A percentile compares a stretch with the other conserved stretches of the same genome.
Conservation (phyloP, 345 rosid species). For the Eucalyptus curtisii region DNA sequence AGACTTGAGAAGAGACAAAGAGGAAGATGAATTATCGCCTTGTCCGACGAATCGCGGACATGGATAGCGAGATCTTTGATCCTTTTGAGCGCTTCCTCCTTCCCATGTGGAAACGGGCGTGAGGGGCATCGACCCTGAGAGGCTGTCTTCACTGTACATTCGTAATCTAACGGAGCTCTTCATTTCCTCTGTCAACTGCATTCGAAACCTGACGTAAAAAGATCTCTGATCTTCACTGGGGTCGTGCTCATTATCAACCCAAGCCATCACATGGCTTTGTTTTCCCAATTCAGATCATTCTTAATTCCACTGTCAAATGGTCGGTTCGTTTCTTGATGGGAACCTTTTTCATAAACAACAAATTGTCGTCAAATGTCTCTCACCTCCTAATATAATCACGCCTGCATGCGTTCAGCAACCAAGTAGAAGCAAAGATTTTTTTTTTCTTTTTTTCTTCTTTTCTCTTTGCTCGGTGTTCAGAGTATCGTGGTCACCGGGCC, state of each 20-base stretch:
- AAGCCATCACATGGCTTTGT: neutral
- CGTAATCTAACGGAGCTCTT: neutral
- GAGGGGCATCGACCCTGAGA: neutral
- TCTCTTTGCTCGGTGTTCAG: neutral
- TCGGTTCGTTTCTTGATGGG: neutral
- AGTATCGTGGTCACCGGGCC: neutral
- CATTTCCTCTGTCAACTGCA: neutral
- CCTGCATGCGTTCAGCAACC: neutral
- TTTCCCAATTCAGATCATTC: neutral
- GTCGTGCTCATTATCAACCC: neutral
- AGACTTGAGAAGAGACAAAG: neutral
- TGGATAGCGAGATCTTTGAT: neutral
- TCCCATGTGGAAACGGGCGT: neutral
- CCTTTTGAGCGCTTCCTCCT: neutral
- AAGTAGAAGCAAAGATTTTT: neutral
- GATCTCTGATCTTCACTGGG: neutral
- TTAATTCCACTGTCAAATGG: neutral
- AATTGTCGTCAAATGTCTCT: too few species aligned
- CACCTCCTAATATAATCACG: too few species aligned
- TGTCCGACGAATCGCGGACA: neutral
- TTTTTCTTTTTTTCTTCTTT: neutral
- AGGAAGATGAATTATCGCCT: neutral
- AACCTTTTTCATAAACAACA: neutral
- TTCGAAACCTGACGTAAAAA: neutral
- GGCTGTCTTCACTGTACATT: neutral